Percentiles rank a stretch among this genome's conserved stretches.
Evolutionary conservation across 768 basidiomycete species (phyloP).

Genomic region (Boletus rufocinnamomeus): DNA sequence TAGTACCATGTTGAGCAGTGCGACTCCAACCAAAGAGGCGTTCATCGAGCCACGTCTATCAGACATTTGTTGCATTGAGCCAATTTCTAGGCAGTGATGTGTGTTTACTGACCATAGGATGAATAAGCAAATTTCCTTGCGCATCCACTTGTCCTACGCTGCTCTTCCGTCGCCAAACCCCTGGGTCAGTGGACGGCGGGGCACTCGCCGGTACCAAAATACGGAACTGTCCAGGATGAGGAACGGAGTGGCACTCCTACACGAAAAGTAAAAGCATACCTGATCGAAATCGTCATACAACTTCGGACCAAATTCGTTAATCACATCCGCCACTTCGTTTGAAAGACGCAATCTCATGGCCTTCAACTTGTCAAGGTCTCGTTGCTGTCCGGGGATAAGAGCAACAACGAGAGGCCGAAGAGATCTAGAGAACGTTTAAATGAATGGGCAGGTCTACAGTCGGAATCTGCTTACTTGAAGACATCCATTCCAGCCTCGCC

Average conservation of each 20-base stretch:
- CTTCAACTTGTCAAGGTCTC: conserved; percentile 74
- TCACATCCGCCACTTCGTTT: conserved; percentile 80
- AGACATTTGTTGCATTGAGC: conserved; percentile 3
- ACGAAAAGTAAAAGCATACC: conserved; percentile 42
- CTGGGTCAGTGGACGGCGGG: conserved; percentile 76
- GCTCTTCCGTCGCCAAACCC: conserved; percentile 79
- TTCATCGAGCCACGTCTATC: conserved; percentile 86
- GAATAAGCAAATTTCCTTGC: conserved; percentile 79
- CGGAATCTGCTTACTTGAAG: conserved; percentile 69
- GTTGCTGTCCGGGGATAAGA: conserved; percentile 85
- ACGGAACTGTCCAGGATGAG: conserved; percentile 53
- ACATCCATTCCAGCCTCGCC: conserved; percentile 99
- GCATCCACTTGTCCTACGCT: conserved; percentile 82
- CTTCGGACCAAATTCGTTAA: conserved; percentile 87
- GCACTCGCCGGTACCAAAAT: conserved; percentile 81
- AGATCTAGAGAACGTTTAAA: conserved; percentile 55
- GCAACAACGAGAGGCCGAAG: conserved; percentile 87
- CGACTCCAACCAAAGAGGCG: conserved; percentile 90
- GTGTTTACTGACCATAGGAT: conserved; percentile 71
- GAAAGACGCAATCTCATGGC: conserved; percentile 71
- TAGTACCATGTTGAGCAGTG: conserved; percentile 76
- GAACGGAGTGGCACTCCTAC: neutral
- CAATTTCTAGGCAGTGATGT: neutral
- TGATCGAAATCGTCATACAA: conserved; percentile 86
- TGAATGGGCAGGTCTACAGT: conserved; percentile 1